phyloP scores from a whole-genome alignment of 2,329 filamentous ascomycete genomes.

The Trichoderma sp. region DNA sequence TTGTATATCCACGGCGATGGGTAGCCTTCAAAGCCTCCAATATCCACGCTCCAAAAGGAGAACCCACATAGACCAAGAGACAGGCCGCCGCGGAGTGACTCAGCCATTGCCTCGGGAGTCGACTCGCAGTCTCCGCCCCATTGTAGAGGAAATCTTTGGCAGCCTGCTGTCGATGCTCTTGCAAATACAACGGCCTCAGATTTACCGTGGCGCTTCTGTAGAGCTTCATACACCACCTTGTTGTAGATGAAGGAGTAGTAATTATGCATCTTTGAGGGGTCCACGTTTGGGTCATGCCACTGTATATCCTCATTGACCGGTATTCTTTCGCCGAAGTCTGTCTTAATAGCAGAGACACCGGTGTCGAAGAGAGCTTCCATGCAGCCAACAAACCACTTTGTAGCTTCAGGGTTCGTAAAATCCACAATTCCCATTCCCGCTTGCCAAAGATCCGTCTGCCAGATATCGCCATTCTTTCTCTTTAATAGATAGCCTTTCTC shows the following conservation, averaged over 20 bases:
- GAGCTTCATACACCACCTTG: constrained; percentile 66
- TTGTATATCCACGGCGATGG: constrained; percentile 72
- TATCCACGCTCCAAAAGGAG: constrained; percentile 70
- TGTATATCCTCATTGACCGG: constrained; percentile 64
- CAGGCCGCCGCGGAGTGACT: constrained; percentile 67
- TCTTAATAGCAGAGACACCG: constrained; percentile 73
- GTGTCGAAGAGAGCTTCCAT: constrained; percentile 65
- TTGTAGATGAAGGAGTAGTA: constrained; percentile 76
- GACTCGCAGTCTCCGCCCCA: constrained; percentile 78
- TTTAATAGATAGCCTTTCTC: constrained; percentile 70
- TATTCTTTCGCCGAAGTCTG: constrained; percentile 74
- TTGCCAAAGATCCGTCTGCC: constrained; percentile 79
- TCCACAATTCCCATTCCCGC: constrained; percentile 75
- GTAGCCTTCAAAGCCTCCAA: constrained; percentile 70
- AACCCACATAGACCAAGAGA: constrained; percentile 65
- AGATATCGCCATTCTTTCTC: constrained; percentile 67
- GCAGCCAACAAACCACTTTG: constrained; percentile 63
- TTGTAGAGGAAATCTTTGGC: constrained; percentile 67
- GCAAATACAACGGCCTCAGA: constrained; percentile 66
- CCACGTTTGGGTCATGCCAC: constrained; percentile 61
- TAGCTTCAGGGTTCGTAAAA: constrained; percentile 71
- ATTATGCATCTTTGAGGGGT: constrained; percentile 72
- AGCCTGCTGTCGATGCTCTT: constrained; percentile 65
- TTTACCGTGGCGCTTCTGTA: constrained; percentile 54
- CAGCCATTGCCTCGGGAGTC: constrained; percentile 71